A percentile compares a stretch with the other conserved stretches of the same genome.
These are phyloP conservation scores for Talaromyces proteolyticus DNA, from an alignment of 495 filamentous ascomycete genomes.

Conservation along the genomic window DNA sequence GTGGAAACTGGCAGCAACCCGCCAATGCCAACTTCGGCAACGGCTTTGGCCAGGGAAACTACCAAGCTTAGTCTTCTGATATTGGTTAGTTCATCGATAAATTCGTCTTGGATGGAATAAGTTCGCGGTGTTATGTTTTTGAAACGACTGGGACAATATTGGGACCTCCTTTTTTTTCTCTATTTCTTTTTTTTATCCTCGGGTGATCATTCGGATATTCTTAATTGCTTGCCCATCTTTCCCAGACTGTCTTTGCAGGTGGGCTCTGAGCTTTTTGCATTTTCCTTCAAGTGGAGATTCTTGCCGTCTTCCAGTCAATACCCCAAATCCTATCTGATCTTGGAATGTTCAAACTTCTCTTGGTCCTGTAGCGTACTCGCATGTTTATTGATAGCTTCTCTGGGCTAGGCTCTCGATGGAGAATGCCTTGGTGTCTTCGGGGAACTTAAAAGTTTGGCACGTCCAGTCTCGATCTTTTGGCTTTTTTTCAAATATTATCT, in stretches of 20 bases:
- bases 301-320: conserved; percentile 8
- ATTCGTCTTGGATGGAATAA: conserved; percentile 1
- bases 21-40: conserved; percentile 44
- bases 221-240: conserved; percentile 2
- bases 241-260: conserved; percentile 1
- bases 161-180: not conserved
- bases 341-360: conserved; percentile 8
- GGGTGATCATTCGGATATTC: not conserved
- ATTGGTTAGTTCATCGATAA: not conserved
- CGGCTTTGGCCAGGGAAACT: conserved; percentile 41
- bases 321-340: conserved; percentile 6
- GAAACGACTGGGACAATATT: conserved; percentile 1
- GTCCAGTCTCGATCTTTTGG: not conserved
- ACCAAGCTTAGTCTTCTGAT: conserved; percentile 35
- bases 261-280: conserved; percentile 3
- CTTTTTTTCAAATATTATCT: not conserved
- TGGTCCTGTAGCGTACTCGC: conserved; percentile 8
- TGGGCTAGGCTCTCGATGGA: not conserved
- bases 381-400: conserved; percentile 4
- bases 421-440: not conserved
- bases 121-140: not conserved
- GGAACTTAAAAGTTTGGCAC: not conserved
- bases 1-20: conserved; percentile 67
- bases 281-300: conserved; percentile 5
- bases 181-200: not conserved